Evolutionary conservation across 805 yeast species (phyloP).

Genomic region (Saccharomyces mikatae): DNA sequence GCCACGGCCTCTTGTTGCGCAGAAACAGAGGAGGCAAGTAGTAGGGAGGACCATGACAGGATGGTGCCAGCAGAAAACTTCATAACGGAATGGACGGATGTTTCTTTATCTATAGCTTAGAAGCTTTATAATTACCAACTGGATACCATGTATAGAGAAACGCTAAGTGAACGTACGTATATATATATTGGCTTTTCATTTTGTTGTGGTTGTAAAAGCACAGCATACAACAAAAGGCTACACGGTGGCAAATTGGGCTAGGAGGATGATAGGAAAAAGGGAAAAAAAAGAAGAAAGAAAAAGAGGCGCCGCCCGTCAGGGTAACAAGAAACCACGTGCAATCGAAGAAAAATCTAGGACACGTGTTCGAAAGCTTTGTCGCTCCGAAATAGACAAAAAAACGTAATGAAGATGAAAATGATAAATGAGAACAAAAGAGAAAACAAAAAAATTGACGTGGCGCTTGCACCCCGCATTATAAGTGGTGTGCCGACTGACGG

Average conservation of each 20-base stretch:
- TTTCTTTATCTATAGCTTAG: neutral
- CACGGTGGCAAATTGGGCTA: neutral
- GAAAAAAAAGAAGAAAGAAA: neutral
- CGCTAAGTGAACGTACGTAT: neutral
- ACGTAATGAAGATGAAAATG: no score
- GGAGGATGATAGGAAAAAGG: neutral
- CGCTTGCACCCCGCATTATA: neutral
- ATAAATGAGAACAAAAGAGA: no score
- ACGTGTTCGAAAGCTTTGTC: neutral
- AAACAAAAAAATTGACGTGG: neutral
- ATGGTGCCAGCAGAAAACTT: neutral
- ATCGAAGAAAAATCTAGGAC: neutral
- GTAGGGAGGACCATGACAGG: conserved; percentile 10
- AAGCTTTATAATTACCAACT: neutral
- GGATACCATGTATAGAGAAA: neutral
- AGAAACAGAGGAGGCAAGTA: conserved; percentile 20
- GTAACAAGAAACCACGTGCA: neutral
- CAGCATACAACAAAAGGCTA: neutral
- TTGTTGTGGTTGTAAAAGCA: neutral
- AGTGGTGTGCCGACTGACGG: neutral
- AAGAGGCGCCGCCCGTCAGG: neutral
- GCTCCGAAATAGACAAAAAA: neutral
- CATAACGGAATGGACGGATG: neutral
- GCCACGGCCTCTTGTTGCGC: conserved; percentile 56
- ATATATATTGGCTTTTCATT: neutral